phyloP scores from a whole-genome alignment of 768 basidiomycete species.

The Boletus barrowsii region DNA sequence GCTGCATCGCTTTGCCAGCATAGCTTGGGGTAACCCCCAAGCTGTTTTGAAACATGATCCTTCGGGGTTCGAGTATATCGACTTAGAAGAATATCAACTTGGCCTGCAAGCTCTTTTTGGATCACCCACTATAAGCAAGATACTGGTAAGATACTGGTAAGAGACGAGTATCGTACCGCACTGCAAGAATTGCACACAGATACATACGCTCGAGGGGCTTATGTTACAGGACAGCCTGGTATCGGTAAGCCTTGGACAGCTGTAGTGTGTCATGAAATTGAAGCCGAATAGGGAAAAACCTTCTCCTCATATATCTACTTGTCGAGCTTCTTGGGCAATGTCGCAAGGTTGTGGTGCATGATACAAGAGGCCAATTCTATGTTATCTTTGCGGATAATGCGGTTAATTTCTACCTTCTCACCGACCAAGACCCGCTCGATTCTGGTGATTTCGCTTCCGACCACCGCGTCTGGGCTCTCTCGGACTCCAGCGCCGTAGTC shows the following conservation, averaged over 20 bases:
- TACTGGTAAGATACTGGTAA: slow-evolving; percentile 9
- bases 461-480: background rate
- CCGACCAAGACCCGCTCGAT: background rate
- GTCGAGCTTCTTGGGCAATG: background rate
- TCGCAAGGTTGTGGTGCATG: background rate
- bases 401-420: background rate
- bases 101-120: background rate
- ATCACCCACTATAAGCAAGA: background rate
- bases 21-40: background rate
- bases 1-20: too few relatives aligned
- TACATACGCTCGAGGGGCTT: background rate
- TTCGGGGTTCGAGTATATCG: background rate
- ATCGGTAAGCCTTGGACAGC: background rate
- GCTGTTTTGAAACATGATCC: background rate
- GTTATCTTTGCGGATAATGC: too few relatives aligned
- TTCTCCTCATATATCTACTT: background rate
- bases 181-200: background rate
- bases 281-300: background rate
- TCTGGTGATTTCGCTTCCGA: too few relatives aligned
- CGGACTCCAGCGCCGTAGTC: background rate
- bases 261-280: background rate
- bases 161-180: background rate
- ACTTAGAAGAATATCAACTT: background rate
- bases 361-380: too few relatives aligned
- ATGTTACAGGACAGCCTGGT: slow-evolving; percentile 5